Evolutionary conservation across 169 alveolate genomes (phyloP).

Genomic region (Plasmodium vivax): DNA sequence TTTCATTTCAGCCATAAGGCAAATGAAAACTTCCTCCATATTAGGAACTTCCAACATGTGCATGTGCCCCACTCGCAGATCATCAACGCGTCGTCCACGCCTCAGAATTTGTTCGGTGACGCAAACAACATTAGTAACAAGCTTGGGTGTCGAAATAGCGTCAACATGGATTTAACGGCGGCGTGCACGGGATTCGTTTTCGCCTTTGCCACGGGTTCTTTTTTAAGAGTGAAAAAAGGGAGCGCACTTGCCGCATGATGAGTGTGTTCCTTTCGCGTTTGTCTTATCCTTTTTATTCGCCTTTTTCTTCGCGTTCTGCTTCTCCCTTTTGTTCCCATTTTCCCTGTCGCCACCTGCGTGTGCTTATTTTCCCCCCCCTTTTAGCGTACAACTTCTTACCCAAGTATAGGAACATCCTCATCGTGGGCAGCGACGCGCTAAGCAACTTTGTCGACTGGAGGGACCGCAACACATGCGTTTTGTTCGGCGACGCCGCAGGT

Average conservation of each 20-base stretch:
- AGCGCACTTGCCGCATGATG: neutral
- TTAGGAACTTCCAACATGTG: constrained; percentile 14
- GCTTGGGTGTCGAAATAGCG: constrained; percentile 64
- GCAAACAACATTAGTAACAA: constrained; percentile 76
- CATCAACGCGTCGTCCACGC: constrained; percentile 81
- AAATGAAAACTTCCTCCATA: neutral
- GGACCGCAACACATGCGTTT: constrained; percentile 81
- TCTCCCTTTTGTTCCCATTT: neutral
- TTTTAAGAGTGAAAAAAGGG: neutral
- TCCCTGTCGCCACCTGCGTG: neutral
- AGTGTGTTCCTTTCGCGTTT: neutral
- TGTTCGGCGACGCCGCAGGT: constrained; percentile 83
- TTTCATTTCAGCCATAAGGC: neutral
- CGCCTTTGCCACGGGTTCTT: constrained; percentile 78
- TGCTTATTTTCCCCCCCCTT: neutral
- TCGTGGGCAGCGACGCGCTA: constrained; percentile 81
- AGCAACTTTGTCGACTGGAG: constrained; percentile 81
- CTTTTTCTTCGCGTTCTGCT: neutral
- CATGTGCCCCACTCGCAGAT: constrained; percentile 35
- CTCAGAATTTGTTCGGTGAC: constrained; percentile 82
- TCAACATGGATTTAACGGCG: constrained; percentile 78
- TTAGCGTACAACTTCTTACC: constrained; percentile 49
- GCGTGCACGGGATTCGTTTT: constrained; percentile 83
- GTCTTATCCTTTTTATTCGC: neutral
- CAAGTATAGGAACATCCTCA: constrained; percentile 60